Percentiles rank a stretch among this genome's conserved stretches.
Conservation (phyloP, 1,284 basidiomycete species). For the Malassezia restricta region DNA sequence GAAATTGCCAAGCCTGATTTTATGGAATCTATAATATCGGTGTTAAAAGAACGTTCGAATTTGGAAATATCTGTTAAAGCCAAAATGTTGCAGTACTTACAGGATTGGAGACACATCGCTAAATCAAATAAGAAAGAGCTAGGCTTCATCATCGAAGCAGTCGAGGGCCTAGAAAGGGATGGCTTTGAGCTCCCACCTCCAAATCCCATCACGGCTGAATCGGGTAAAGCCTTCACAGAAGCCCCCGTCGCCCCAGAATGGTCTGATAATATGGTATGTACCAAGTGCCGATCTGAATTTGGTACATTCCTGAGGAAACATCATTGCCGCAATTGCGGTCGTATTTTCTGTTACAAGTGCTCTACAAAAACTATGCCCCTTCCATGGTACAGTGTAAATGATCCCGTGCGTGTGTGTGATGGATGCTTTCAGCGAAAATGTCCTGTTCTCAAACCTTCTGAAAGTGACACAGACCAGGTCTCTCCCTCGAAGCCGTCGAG, state of each 20-base stretch:
- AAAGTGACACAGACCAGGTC: background rate
- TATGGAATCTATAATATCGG: constrained; percentile 76
- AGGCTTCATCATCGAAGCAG: constrained; percentile 42
- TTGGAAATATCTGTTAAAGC: constrained; percentile 73
- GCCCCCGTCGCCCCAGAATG: constrained; percentile 64
- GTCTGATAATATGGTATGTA: constrained; percentile 89
- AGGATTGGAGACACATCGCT: constrained; percentile 86
- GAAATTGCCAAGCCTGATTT: constrained; percentile 62
- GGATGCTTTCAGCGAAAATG: constrained; percentile 52
- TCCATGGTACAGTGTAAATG: constrained; percentile 84
- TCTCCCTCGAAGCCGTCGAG: background rate
- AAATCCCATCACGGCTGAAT: constrained; percentile 54
- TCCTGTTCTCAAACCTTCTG: background rate
- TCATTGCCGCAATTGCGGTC: constrained; percentile 94
- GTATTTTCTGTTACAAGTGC: constrained; percentile 89
- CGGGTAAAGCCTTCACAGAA: constrained; percentile 35
- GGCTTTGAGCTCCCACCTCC: constrained; percentile 72
- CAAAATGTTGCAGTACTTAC: constrained; percentile 65
- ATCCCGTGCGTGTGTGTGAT: constrained; percentile 90
- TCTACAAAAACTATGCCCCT: constrained; percentile 72
- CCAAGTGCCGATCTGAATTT: constrained; percentile 81
- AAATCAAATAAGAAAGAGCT: constrained; percentile 58
- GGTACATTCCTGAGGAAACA: constrained; percentile 95
- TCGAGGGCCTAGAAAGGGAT: constrained; percentile 20
- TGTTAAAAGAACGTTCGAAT: constrained; percentile 54